Evolutionary conservation across 106 monocot genomes (phyloP).

Genomic region (Dioscorea alata): DNA sequence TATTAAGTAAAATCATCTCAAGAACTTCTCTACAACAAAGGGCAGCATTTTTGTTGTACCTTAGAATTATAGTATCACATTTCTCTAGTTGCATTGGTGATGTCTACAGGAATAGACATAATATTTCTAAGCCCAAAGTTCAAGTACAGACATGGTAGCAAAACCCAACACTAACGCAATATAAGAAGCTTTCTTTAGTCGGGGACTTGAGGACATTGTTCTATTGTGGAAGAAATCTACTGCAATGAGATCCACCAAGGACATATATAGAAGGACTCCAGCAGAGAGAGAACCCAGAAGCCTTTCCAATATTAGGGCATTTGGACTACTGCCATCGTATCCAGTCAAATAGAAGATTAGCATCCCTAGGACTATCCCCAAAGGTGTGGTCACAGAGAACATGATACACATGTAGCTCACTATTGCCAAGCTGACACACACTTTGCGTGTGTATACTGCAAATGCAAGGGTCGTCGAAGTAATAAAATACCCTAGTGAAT

Average conservation of each 20-base stretch:
- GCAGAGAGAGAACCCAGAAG: slow-evolving; percentile 78
- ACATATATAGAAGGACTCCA: slow-evolving; percentile 87
- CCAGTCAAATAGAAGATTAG: slow-evolving; percentile 65
- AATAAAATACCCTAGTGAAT: too few relatives aligned
- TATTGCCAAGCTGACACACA: slow-evolving; percentile 61
- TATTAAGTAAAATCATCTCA: too few relatives aligned
- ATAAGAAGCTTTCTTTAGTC: slow-evolving; percentile 61
- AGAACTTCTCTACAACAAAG: too few relatives aligned
- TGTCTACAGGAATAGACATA: too few relatives aligned
- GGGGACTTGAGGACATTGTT: slow-evolving; percentile 41
- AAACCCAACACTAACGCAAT: slow-evolving; percentile 70
- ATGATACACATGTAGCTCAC: slow-evolving; percentile 79
- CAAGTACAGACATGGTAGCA: slow-evolving; percentile 84
- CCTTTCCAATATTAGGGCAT: slow-evolving; percentile 77
- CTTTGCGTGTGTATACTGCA: too few relatives aligned
- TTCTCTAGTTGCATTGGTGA: too few relatives aligned
- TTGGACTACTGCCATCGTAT: slow-evolving; percentile 78
- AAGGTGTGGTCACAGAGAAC: slow-evolving; percentile 84
- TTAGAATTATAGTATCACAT: too few relatives aligned
- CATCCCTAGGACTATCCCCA: slow-evolving; percentile 82
- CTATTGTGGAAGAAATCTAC: slow-evolving; percentile 89
- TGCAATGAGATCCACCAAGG: slow-evolving; percentile 85
- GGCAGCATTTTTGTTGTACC: too few relatives aligned
- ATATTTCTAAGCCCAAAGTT: slow-evolving; percentile 62
- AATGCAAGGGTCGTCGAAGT: too few relatives aligned